Percentiles rank a stretch among this genome's conserved stretches.
These are phyloP conservation scores for Candolleomyces eurysporus DNA, from an alignment of 768 basidiomycete species.

Conservation along the genomic window DNA sequence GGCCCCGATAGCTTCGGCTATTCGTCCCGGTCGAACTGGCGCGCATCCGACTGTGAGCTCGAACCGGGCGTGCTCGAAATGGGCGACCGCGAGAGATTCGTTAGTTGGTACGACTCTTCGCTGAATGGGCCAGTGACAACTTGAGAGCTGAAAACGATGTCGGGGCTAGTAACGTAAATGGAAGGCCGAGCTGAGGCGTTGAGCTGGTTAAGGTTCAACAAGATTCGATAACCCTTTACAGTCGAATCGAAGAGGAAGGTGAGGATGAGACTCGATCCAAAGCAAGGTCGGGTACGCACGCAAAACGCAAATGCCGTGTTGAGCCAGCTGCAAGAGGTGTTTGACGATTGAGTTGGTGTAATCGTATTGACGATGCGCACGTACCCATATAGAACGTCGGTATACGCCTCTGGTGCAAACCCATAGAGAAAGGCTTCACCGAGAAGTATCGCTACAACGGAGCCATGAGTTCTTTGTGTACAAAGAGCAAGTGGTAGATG, in stretches of 20 bases:
- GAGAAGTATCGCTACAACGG: not conserved
- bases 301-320: constrained; percentile 5
- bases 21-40: too few species aligned
- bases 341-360: not conserved
- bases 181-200: not conserved
- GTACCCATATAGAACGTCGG: constrained; percentile 1
- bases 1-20: too few species aligned
- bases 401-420: constrained; percentile 4
- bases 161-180: not conserved
- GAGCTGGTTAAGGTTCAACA: constrained; percentile 4
- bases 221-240: constrained; percentile 1
- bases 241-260: not conserved
- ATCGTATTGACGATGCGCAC: not conserved
- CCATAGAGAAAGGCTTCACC: constrained; percentile 3
- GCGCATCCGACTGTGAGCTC: too few species aligned
- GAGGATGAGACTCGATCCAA: not conserved
- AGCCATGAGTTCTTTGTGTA: too few species aligned
- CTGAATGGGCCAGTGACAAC: not conserved
- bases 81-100: not conserved
- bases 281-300: not conserved
- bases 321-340: not conserved
- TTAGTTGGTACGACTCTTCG: not conserved
- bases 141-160: not conserved
- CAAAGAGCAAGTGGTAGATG: too few species aligned
- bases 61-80: not conserved